phyloP scores from a whole-genome alignment of 768 basidiomycete species.

The Phallus indusiatus region DNA sequence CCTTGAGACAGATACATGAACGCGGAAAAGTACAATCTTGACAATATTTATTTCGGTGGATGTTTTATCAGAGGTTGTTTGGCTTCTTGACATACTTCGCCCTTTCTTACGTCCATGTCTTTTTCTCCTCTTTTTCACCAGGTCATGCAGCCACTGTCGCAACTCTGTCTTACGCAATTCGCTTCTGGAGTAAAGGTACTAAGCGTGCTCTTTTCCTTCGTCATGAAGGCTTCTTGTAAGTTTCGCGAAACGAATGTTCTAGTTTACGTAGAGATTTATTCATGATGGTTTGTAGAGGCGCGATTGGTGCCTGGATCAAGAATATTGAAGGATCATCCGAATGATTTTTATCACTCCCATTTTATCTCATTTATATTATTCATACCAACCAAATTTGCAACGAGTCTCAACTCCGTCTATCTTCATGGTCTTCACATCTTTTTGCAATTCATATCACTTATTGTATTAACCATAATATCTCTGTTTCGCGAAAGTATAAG shows the following conservation, averaged over 20 bases:
- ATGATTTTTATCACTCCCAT: conserved; percentile 12
- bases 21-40: conserved; percentile 94
- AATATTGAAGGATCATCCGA: conserved; percentile 23
- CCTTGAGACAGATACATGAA: conserved; percentile 85
- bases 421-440: no score
- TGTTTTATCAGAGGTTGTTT: conserved; percentile 91
- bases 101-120: conserved; percentile 12
- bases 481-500: neutral
- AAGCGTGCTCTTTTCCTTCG: conserved; percentile 94
- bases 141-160: conserved; percentile 95
- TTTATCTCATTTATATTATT: neutral
- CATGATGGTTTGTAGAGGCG: conserved; percentile 46
- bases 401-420: no score
- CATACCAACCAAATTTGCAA: no score
- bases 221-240: conserved; percentile 96
- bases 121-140: no score
- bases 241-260: neutral
- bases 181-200: conserved; percentile 98
- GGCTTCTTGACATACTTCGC: neutral
- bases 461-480: neutral
- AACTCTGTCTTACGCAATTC: conserved; percentile 95
- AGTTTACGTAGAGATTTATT: conserved; percentile 8
- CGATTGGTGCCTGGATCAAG: conserved; percentile 97
- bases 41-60: conserved; percentile 97
- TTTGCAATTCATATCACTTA: neutral